phyloP scores from a whole-genome alignment of 2,329 filamentous ascomycete genomes.

The Ophiostoma sp. region DNA sequence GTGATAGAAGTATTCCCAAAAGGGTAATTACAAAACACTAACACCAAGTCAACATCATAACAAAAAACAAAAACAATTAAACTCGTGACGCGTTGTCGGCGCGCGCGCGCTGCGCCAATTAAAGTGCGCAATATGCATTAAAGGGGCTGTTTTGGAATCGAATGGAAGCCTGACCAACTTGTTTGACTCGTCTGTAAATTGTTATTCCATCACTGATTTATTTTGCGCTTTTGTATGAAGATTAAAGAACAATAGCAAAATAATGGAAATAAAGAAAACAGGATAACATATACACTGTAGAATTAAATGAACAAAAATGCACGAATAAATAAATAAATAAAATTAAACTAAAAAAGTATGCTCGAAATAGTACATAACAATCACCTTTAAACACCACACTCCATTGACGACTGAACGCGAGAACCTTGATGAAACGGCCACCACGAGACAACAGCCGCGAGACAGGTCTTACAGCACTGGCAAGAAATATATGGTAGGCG shows the following conservation, averaged over 20 bases:
- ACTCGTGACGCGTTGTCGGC: background rate
- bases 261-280: no score
- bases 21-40: constrained; percentile 5
- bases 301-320: no score
- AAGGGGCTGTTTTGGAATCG: constrained; percentile 10
- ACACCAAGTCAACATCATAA: background rate
- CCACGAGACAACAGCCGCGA: constrained; percentile 2
- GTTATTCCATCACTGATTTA: background rate
- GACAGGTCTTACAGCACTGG: background rate
- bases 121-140: background rate
- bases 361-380: no score
- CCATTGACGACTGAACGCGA: background rate
- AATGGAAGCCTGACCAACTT: background rate
- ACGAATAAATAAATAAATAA: no score
- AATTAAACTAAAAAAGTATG: no score
- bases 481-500: background rate
- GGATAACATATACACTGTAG: no score
- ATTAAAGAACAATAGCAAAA: no score
- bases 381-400: background rate
- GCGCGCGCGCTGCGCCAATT: background rate
- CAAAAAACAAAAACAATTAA: constrained; percentile 4
- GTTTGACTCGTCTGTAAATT: background rate
- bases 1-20: no score
- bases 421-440: background rate
- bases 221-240: no score